These are phyloP conservation scores for Urtica urens DNA, from an alignment of 306 rosid genomes.

Conservation along the genomic window DNA sequence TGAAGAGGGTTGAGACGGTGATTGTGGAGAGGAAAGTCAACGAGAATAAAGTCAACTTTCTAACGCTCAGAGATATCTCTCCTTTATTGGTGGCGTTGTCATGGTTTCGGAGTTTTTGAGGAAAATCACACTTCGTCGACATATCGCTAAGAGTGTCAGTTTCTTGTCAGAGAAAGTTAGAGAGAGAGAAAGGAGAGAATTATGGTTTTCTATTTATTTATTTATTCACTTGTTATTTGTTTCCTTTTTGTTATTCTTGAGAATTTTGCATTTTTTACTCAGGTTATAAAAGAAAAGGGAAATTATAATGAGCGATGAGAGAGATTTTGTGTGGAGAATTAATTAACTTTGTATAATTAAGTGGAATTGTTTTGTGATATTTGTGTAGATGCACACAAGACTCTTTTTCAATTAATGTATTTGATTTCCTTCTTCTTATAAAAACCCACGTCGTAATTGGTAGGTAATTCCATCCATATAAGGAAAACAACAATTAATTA, in stretches of 20 bases:
- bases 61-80: slow-evolving; percentile 22
- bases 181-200: slow-evolving; percentile 7
- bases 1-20: slow-evolving; percentile 34
- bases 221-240: background rate
- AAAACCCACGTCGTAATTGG: no score
- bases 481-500: no score
- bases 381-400: no score
- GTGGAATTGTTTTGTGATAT: background rate
- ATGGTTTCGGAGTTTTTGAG: slow-evolving; percentile 15
- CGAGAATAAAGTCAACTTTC: slow-evolving; percentile 29
- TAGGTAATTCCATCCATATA: no score
- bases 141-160: slow-evolving; percentile 16
- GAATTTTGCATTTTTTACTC: no score
- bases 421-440: no score
- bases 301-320: no score
- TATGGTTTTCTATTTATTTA: background rate
- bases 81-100: slow-evolving; percentile 18
- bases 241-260: background rate
- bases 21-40: slow-evolving; percentile 30
- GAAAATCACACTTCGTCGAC: slow-evolving; percentile 21
- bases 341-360: slow-evolving; percentile 6
- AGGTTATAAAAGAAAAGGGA: no score
- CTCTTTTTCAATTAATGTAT: no score
- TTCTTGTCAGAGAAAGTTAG: slow-evolving; percentile 4
- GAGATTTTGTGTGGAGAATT: background rate